These are phyloP conservation scores for Plectosphaerella sp. DNA, from an alignment of 2,329 filamentous ascomycete genomes.

Conservation along the genomic window DNA sequence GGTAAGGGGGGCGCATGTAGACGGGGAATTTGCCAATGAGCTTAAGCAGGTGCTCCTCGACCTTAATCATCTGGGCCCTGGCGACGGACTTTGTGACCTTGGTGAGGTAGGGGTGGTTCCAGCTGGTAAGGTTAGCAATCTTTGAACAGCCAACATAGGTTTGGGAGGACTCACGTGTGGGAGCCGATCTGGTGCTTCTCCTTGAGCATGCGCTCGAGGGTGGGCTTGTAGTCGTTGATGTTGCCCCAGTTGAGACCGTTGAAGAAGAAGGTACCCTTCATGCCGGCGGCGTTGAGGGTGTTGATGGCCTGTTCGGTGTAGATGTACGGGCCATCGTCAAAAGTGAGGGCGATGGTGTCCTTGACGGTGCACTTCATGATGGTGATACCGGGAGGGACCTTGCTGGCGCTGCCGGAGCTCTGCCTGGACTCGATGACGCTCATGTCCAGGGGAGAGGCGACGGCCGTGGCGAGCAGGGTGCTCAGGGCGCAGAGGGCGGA, in stretches of 20 bases:
- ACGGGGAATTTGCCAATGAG: slow-evolving; percentile 40
- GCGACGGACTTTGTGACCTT: slow-evolving; percentile 19
- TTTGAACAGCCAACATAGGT: too few species aligned
- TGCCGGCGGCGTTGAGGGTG: slow-evolving; percentile 22
- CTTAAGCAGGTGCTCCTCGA: slow-evolving; percentile 38
- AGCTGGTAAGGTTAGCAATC: slow-evolving; percentile 23
- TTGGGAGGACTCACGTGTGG: slow-evolving; percentile 43
- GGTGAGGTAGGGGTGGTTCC: slow-evolving; percentile 25
- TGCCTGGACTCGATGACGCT: slow-evolving; percentile 19
- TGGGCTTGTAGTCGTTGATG: slow-evolving; percentile 24
- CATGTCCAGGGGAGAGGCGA: slow-evolving; percentile 7
- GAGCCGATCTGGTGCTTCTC: slow-evolving; percentile 44
- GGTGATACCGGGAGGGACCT: slow-evolving; percentile 16
- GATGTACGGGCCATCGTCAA: slow-evolving; percentile 29
- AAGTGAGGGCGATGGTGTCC: slow-evolving; percentile 26
- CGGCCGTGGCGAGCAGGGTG: slow-evolving; percentile 13
- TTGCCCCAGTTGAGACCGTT: slow-evolving; percentile 26
- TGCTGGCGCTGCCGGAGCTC: background rate
- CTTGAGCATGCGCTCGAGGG: slow-evolving; percentile 33
- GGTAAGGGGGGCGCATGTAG: slow-evolving; percentile 31
- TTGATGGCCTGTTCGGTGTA: slow-evolving; percentile 29
- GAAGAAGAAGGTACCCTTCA: slow-evolving; percentile 31
- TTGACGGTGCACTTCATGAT: slow-evolving; percentile 18
- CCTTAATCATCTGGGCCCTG: slow-evolving; percentile 32
- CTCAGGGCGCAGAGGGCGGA: slow-evolving; percentile 15